Conservation (phyloP, 768 basidiomycete species). For the Pisolithus albus region DNA sequence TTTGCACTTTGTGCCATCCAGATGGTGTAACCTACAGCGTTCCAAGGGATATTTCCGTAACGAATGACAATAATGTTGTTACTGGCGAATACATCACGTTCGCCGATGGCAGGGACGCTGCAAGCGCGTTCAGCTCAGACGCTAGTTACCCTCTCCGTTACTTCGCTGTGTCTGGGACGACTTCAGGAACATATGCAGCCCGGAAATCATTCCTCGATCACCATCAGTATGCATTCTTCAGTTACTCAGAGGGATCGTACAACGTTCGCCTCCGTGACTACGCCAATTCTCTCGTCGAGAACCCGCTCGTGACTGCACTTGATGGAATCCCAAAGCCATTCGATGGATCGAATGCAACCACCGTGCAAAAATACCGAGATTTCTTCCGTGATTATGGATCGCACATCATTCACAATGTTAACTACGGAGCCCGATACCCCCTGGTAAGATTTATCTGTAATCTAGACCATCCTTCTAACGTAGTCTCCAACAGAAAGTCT, state of each 20-base stretch:
- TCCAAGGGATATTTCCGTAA: too few relatives aligned
- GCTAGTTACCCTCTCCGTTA: neutral
- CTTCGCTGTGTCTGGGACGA: neutral
- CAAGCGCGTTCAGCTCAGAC: neutral
- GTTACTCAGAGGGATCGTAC: neutral
- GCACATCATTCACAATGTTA: neutral
- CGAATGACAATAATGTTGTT: too few relatives aligned
- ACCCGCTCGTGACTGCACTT: neutral
- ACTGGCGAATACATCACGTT: neutral
- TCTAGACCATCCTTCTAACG: neutral
- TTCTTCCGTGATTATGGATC: neutral
- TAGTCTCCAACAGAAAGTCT: neutral
- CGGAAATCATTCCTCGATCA: neutral
- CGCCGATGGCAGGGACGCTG: neutral
- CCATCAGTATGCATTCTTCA: neutral
- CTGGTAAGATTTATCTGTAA: neutral
- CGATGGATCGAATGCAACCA: neutral
- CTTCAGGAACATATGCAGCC: neutral
- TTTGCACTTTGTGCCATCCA: too few relatives aligned
- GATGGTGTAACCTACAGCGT: too few relatives aligned
- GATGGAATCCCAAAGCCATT: neutral
- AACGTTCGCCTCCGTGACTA: neutral
- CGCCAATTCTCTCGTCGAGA: neutral
- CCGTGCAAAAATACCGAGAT: neutral
- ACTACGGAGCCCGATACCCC: neutral